Percentiles rank a stretch among this genome's conserved stretches.
Evolutionary conservation across 768 basidiomycete species (phyloP).

Genomic region (Scleroderma bovista): DNA sequence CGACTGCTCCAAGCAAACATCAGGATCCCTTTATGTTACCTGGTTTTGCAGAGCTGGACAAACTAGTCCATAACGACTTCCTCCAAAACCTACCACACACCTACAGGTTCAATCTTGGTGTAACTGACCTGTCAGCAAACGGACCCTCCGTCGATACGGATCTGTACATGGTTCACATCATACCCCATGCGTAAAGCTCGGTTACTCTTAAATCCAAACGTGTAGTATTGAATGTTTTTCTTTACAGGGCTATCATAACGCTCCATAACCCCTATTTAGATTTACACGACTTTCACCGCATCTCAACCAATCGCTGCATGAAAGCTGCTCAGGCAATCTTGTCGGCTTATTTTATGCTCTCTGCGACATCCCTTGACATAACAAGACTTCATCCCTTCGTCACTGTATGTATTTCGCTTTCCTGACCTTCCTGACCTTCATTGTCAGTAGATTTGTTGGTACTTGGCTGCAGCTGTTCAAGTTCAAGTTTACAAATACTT

Average conservation of each 20-base stretch:
- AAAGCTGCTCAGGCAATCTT: constrained; percentile 72
- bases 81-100: constrained; percentile 64
- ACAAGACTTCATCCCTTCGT: constrained; percentile 78
- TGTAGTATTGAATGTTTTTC: constrained; percentile 9
- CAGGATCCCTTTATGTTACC: constrained; percentile 66
- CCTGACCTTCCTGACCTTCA: constrained; percentile 5
- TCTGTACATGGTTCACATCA: constrained; percentile 80
- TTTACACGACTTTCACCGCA: constrained; percentile 56
- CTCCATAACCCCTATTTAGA: constrained; percentile 82
- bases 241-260: constrained; percentile 73
- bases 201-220: constrained; percentile 1
- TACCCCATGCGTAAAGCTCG: constrained; percentile 74
- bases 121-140: constrained; percentile 52
- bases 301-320: constrained; percentile 68
- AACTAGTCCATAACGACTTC: constrained; percentile 61
- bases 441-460: constrained; percentile 74
- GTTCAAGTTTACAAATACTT: constrained; percentile 83
- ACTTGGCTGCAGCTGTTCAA: constrained; percentile 82
- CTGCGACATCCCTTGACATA: constrained; percentile 79
- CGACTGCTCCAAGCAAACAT: constrained; percentile 61
- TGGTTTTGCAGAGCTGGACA: constrained; percentile 68
- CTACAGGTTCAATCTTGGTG: constrained; percentile 59
- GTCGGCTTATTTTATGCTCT: constrained; percentile 67
- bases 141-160: constrained; percentile 67
- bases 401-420: constrained; percentile 44